A percentile compares a stretch with the other conserved stretches of the same genome.
phyloP scores from a whole-genome alignment of 129 eudicot species.

The Flaveria trinervia region DNA sequence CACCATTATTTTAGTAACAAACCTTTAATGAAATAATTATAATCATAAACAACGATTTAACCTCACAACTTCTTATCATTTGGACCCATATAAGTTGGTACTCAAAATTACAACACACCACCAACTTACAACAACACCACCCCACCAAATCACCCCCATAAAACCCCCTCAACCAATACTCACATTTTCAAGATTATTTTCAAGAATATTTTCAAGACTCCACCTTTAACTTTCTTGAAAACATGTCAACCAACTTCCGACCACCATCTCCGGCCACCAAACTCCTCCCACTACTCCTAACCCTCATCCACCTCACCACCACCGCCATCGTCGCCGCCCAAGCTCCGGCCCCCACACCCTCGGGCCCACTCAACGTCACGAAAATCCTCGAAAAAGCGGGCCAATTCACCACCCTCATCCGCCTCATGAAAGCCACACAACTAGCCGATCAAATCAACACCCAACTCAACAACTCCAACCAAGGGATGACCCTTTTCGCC shows the following conservation, averaged over 20 bases:
- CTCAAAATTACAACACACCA: conserved; percentile 32
- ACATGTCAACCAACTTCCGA: conserved; percentile 29
- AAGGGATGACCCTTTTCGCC: conserved; percentile 72
- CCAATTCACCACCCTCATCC: conserved; percentile 64
- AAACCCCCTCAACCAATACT: conserved; percentile 29
- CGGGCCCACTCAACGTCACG: conserved; percentile 84
- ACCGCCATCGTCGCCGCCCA: conserved; percentile 44
- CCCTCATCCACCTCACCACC: conserved; percentile 36
- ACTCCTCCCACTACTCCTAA: conserved; percentile 20
- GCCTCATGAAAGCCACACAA: conserved; percentile 53
- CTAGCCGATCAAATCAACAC: conserved; percentile 64
- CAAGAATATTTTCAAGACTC: conserved; percentile 18
- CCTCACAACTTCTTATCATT: not conserved
- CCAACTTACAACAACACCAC: conserved; percentile 36
- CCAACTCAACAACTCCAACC: conserved; percentile 81
- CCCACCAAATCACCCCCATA: conserved; percentile 42
- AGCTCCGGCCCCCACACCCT: conserved; percentile 57
- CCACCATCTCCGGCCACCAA: conserved; percentile 17
- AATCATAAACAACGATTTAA: not conserved
- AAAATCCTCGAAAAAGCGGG: conserved; percentile 80
- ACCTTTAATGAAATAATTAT: not conserved
- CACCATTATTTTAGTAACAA: not conserved
- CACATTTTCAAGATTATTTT: conserved; percentile 30
- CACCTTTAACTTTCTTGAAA: conserved; percentile 24
- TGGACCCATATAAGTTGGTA: conserved; percentile 12